Base-by-base conservation (phyloP, 1,284 basidiomycete species). In the Pseudozyma flocculosa region DNA sequence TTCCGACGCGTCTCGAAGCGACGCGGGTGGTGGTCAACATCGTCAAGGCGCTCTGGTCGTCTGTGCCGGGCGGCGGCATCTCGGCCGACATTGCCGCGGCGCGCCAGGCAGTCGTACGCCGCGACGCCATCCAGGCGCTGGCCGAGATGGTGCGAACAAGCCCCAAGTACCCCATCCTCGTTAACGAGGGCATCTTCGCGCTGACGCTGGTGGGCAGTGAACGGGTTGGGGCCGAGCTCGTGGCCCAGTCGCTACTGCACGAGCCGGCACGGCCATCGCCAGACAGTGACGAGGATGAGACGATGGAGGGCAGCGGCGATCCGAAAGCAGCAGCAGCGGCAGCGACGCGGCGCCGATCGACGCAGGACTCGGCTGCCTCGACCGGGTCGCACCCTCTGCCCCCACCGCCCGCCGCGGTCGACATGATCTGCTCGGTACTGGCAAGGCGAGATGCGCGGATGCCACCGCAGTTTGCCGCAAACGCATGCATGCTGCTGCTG, bases 161-260 rank as follows among this genome's bases (percentile, higher is more conserved):
- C 69, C 84, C 83, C 61, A 87, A 87, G 75, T 90, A 91, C 72
- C 87, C 89, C 0, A 82, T 92, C 41, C 82, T 97, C 29, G 83
- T 95, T 56, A 94, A 93, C 71, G 94, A 97, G 78, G 90, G 88
- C 0, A 82, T 95, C 24, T 84, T 96, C 24, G 89, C 89, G 1
- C 79, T 95, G 55, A 88, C 87, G 34, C 79, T 96, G 45, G 78
- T 95, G 58, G 85, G 84, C 54, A 85, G 85, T 14, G 83, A 85
- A 50, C 80, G 81, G 40, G 78, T 81, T 49, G 88, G 87, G 66
- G 85, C 89, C 87, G 79, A 68, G 84, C 40, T 70, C n/a, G 64
- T 70, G 2, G 55, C 66, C 40, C 23, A 55, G 18, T 66, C 68
- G 34, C 52, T 70, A 26, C 46, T 64, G 5, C 23, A 50, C 11